Base-by-base conservation (phyloP, 1,139 yeast genomes). In the Saccharomyces uvarum region DNA sequence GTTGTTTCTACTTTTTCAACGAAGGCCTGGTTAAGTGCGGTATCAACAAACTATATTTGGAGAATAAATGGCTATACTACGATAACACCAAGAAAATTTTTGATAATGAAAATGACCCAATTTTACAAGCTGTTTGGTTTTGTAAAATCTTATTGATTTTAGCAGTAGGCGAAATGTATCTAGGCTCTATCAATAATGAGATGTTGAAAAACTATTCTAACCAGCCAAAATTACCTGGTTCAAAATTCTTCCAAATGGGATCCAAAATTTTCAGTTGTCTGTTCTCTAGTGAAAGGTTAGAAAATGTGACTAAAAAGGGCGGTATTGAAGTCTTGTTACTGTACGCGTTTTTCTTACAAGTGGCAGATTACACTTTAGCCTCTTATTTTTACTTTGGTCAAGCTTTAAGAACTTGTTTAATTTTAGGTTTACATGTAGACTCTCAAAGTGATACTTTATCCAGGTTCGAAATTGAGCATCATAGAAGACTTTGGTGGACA, bases 401-500 rank as follows among this genome's bases (percentile, higher is more conserved):
- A 56, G 95, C 95, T 0, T 70, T 88, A 52, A 75, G 95, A 56
- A 82, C 91, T 0, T 83, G 93, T 2, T 73, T 88, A 55, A 80
- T 86, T 47, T 70, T 87, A 32, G 96, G 96, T 1, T 79, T 88
- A 83, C 96, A 88, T 69, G 93, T 86, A 1, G 93, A 86, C 71
- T 85, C 89, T 5, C 90, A 85, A 55, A 81, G 82, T 62, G 88
- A 83, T 56, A 74, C 76, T 31, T 66, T 86, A 53, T 77, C 83
- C 55, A 70, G 88, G 52, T 84, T 78, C 63, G 90, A 86, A 64
- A 70, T 86, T 53, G 96, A 88, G 62, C 96, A 88, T 68, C 74
- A 95, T 60, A 75, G 96, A 65, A 74, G 96, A 61, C 72, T 88
- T 21, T 88, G 95, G 93, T 88, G 96, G 96, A 87, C 96, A 0